These are phyloP conservation scores for Chrysoporthe deuterocubensis DNA, from an alignment of 2,329 filamentous ascomycete species.

Conservation along the genomic window DNA sequence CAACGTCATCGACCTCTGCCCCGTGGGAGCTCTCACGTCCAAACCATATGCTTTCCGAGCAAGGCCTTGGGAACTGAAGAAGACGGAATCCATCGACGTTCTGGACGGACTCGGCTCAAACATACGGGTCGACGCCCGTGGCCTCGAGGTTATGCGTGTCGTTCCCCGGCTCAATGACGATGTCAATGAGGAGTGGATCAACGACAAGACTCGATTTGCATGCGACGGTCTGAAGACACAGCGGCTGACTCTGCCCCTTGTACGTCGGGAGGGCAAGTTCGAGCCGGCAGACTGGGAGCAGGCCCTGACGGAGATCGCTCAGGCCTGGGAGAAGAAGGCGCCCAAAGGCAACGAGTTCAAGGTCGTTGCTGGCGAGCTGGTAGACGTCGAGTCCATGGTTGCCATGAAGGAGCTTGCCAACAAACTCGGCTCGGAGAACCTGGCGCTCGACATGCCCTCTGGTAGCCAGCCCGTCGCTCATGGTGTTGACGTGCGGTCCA, in stretches of 20 bases:
- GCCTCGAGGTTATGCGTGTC: slow-evolving; percentile 94
- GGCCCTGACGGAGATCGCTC: slow-evolving; percentile 83
- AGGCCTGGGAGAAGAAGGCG: slow-evolving; percentile 77
- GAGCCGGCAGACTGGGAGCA: slow-evolving; percentile 95
- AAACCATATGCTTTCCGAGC: slow-evolving; percentile 98
- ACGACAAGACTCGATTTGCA: slow-evolving; percentile 96
- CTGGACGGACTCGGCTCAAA: slow-evolving; percentile 91
- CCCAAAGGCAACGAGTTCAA: slow-evolving; percentile 96
- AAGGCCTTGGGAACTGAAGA: slow-evolving; percentile 95
- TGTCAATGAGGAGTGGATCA: slow-evolving; percentile 99
- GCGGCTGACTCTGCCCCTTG: slow-evolving; percentile 87
- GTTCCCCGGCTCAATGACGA: slow-evolving; percentile 94
- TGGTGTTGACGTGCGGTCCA: slow-evolving; percentile 90
- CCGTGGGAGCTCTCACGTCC: slow-evolving; percentile 92
- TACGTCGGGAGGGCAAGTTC: slow-evolving; percentile 88
- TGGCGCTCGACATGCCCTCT: slow-evolving; percentile 86
- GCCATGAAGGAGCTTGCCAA: slow-evolving; percentile 98
- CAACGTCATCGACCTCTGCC: slow-evolving; percentile 98
- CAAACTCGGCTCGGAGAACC: slow-evolving; percentile 93
- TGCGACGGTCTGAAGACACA: slow-evolving; percentile 97
- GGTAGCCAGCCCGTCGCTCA: slow-evolving; percentile 86
- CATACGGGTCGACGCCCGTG: slow-evolving; percentile 90
- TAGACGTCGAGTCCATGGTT: slow-evolving; percentile 90
- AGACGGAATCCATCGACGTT: slow-evolving; percentile 94
- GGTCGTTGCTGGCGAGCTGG: slow-evolving; percentile 86